Evolutionary conservation across 768 basidiomycete species (phyloP).

Genomic region (Exidia glandulosa): DNA sequence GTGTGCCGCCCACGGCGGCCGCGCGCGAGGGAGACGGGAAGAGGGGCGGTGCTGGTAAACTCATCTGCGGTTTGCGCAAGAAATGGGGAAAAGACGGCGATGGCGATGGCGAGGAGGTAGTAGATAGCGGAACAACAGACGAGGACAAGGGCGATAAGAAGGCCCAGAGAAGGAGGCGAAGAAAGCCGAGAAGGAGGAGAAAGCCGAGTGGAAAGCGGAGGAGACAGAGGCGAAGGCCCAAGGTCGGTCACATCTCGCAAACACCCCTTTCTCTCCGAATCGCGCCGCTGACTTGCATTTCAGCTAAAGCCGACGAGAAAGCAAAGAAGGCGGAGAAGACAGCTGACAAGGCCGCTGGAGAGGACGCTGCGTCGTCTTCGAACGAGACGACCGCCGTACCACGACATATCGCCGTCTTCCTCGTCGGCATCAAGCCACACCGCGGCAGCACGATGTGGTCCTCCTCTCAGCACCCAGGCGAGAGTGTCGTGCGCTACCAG

Average conservation of each 20-base stretch:
- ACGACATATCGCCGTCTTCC: slow-evolving; percentile 44
- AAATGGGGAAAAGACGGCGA: not conserved
- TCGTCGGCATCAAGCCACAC: slow-evolving; percentile 53
- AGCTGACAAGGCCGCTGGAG: not conserved
- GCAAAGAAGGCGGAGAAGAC: slow-evolving; percentile 1
- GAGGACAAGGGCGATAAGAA: not conserved
- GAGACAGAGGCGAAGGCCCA: slow-evolving; percentile 1
- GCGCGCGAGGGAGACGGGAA: not conserved
- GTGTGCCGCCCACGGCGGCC: not conserved
- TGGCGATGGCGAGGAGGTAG: not conserved
- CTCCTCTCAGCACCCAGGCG: slow-evolving; percentile 43
- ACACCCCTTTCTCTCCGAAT: not conserved
- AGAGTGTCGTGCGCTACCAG: slow-evolving; percentile 55
- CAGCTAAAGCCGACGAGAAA: not conserved
- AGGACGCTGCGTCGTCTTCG: not conserved
- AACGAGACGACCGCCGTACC: too few species aligned
- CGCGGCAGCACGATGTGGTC: slow-evolving; percentile 43
- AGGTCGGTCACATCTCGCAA: not conserved
- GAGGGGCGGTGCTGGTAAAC: not conserved
- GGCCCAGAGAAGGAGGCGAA: not conserved
- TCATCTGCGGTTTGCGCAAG: not conserved
- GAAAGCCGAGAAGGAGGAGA: not conserved
- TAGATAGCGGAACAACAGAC: not conserved
- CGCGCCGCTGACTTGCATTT: not conserved
- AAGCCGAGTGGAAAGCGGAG: not conserved